phyloP scores from a whole-genome alignment of 768 basidiomycete species.

The Tulasnella sp. region DNA sequence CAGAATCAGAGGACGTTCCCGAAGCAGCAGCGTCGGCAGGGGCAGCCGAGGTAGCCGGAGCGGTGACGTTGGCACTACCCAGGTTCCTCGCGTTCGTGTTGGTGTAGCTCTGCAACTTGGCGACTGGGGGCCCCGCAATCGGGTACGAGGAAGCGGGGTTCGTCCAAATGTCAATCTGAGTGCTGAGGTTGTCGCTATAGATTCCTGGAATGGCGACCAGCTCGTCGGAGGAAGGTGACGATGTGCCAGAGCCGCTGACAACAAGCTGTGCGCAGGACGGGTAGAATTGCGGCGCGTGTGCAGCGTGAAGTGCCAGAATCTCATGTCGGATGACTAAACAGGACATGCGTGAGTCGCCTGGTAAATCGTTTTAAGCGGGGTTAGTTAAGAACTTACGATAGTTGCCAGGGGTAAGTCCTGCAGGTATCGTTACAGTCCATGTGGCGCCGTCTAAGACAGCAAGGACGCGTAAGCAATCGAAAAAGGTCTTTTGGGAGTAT shows the following conservation, averaged over 20 bases:
- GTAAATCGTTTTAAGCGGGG: background rate
- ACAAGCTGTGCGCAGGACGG: constrained; percentile 14
- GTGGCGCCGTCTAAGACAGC: background rate
- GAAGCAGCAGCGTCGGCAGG: too few relatives aligned
- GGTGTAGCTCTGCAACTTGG: background rate
- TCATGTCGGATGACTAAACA: constrained; percentile 7
- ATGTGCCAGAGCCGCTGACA: constrained; percentile 7
- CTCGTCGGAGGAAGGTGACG: constrained; percentile 6
- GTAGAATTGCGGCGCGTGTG: constrained; percentile 16
- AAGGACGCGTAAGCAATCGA: background rate
- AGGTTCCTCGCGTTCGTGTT: background rate
- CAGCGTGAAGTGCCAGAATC: constrained; percentile 10
- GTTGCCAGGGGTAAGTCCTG: constrained; percentile 8
- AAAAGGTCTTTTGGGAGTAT: background rate
- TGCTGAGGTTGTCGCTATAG: constrained; percentile 12
- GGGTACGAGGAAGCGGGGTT: constrained; percentile 9
- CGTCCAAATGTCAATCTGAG: constrained; percentile 11
- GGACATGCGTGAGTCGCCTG: background rate
- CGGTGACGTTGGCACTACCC: too few relatives aligned
- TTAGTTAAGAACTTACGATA: constrained; percentile 13
- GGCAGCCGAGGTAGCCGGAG: too few relatives aligned
- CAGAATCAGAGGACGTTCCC: too few relatives aligned
- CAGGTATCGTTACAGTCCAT: constrained; percentile 13
- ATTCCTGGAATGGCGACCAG: constrained; percentile 13
- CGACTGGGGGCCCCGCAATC: constrained; percentile 6